Evolutionary conservation across 2,329 filamentous ascomycete genomes (phyloP).

Genomic region (Fonsecaea pugnacius): DNA sequence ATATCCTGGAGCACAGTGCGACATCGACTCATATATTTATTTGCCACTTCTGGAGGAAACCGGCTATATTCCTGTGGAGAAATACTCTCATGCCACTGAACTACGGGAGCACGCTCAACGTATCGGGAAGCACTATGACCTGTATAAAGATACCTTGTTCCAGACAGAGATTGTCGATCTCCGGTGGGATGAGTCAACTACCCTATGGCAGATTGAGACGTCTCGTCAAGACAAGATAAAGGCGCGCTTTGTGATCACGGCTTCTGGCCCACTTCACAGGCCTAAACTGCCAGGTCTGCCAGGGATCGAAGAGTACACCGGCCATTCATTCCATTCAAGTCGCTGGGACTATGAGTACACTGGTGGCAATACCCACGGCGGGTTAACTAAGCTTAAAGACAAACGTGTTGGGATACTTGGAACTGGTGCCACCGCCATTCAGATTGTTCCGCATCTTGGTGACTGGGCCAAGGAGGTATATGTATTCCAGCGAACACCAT

Average conservation of each 20-base stretch:
- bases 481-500: conserved; percentile 44
- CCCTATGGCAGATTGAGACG: conserved; percentile 32
- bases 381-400: conserved; percentile 23
- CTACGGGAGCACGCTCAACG: conserved; percentile 24
- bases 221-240: conserved; percentile 38
- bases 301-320: conserved; percentile 42
- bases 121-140: conserved; percentile 23
- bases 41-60: conserved; percentile 33
- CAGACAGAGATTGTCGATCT: conserved; percentile 28
- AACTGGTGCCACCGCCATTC: conserved; percentile 49
- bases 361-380: conserved; percentile 40
- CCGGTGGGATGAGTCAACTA: conserved; percentile 25
- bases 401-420: conserved; percentile 44
- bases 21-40: conserved; percentile 32
- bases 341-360: conserved; percentile 52
- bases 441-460: conserved; percentile 45
- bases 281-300: conserved; percentile 37
- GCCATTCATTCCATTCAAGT: conserved; percentile 50
- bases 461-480: conserved; percentile 41
- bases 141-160: conserved; percentile 28
- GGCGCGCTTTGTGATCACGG: conserved; percentile 48
- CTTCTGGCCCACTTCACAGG: conserved; percentile 45
- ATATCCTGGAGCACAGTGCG: conserved; percentile 36
- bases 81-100: conserved; percentile 29
- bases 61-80: conserved; percentile 31